Conservation (phyloP, 2,329 filamentous ascomycete genomes). For the Alternaria consortialis region DNA sequence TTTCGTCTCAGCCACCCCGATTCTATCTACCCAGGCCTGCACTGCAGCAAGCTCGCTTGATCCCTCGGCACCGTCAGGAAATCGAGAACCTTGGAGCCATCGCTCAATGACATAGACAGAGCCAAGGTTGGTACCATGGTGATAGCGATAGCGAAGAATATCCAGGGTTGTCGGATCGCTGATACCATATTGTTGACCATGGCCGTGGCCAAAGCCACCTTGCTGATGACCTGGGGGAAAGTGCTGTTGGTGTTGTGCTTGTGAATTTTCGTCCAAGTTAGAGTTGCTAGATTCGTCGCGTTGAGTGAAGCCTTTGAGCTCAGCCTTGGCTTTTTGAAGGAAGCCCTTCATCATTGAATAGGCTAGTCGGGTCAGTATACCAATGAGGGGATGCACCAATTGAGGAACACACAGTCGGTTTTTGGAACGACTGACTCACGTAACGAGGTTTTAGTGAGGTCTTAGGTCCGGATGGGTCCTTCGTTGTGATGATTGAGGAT, state of each 20-base stretch:
- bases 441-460: background rate
- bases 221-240: conserved; percentile 1
- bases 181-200: conserved; percentile 41
- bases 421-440: background rate
- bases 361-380: conserved; percentile 17
- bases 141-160: conserved; percentile 65
- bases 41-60: conserved; percentile 64
- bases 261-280: background rate
- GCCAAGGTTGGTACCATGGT: conserved; percentile 68
- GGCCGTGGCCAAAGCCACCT: background rate
- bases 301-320: conserved; percentile 26
- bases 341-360: conserved; percentile 36
- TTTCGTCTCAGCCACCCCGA: conserved; percentile 60
- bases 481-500: background rate
- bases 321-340: conserved; percentile 41
- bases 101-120: conserved; percentile 68
- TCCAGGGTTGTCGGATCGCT: conserved; percentile 51
- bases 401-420: background rate
- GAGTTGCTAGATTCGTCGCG: conserved; percentile 2
- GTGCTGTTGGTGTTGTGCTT: conserved; percentile 11
- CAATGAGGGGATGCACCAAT: conserved; percentile 6
- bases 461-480: background rate
- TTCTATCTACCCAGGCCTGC: conserved; percentile 56
- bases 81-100: conserved; percentile 64
- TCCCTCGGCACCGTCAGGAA: conserved; percentile 53